phyloP scores from a whole-genome alignment of 2,329 filamentous ascomycete genomes.

The Aspergillus sp. region DNA sequence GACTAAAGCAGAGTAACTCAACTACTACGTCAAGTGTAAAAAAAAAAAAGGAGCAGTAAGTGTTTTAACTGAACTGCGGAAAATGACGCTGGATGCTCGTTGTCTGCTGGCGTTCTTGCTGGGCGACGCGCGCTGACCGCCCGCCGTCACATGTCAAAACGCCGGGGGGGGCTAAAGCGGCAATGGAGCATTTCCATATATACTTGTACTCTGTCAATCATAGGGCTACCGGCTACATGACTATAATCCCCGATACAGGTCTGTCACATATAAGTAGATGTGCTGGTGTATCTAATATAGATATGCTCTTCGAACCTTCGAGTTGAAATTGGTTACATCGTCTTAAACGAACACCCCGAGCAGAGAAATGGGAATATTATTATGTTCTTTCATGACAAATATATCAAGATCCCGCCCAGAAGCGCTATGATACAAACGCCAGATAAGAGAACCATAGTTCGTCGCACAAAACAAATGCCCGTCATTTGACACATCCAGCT shows the following conservation, averaged over 20 bases:
- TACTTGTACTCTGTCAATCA: no score
- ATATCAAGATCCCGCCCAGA: neutral
- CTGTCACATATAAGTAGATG: no score
- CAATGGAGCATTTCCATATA: neutral
- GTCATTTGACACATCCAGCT: neutral
- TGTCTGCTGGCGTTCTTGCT: neutral
- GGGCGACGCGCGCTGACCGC: neutral
- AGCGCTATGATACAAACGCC: neutral
- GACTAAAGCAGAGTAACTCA: neutral
- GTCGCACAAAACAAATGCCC: neutral
- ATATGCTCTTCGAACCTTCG: no score
- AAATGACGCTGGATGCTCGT: neutral
- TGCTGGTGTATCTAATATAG: no score
- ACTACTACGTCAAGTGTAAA: neutral
- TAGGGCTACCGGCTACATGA: no score
- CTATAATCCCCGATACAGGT: no score
- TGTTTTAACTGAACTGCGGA: neutral
- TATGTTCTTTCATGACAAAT: neutral
- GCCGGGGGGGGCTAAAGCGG: conserved; percentile 1
- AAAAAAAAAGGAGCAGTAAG: conserved; percentile 10
- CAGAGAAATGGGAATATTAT: no score
- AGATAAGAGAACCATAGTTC: neutral
- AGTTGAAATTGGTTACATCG: no score
- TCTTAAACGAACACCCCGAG: no score
- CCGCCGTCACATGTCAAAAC: conserved; percentile 3